Conservation (phyloP, 441 rosid species). For the Gossypium trilobum region DNA sequence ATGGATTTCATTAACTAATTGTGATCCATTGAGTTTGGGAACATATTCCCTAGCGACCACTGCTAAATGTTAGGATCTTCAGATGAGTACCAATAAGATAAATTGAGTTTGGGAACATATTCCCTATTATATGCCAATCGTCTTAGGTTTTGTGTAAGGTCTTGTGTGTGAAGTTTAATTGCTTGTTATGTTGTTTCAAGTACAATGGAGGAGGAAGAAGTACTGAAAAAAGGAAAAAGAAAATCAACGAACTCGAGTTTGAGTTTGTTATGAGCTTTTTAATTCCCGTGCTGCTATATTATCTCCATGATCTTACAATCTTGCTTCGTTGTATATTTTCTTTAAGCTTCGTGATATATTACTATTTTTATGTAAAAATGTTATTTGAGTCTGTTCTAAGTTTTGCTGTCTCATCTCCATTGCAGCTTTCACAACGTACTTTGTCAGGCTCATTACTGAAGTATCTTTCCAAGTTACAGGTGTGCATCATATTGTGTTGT, state of each 20-base stretch:
- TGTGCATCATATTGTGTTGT: constrained; percentile 18
- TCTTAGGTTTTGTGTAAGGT: not conserved
- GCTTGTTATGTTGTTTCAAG: not conserved
- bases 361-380: not conserved
- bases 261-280: not conserved
- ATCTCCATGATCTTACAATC: not conserved
- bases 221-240: not conserved
- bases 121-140: not conserved
- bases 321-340: not conserved
- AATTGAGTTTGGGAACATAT: not conserved
- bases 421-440: constrained; percentile 96
- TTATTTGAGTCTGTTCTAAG: constrained; percentile 13
- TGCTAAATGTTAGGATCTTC: not conserved
- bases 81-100: not conserved
- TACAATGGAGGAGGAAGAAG: not conserved
- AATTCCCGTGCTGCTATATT: not conserved
- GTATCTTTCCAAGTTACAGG: constrained; percentile 95
- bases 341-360: not conserved
- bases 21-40: not conserved
- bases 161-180: not conserved
- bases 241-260: not conserved
- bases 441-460: constrained; percentile 82
- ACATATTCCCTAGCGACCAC: not conserved
- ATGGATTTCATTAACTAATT: not conserved
- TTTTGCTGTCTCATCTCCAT: constrained; percentile 20